Evolutionary conservation across 2,329 filamentous ascomycete species (phyloP).

Genomic region (Cytospora piceicola): DNA sequence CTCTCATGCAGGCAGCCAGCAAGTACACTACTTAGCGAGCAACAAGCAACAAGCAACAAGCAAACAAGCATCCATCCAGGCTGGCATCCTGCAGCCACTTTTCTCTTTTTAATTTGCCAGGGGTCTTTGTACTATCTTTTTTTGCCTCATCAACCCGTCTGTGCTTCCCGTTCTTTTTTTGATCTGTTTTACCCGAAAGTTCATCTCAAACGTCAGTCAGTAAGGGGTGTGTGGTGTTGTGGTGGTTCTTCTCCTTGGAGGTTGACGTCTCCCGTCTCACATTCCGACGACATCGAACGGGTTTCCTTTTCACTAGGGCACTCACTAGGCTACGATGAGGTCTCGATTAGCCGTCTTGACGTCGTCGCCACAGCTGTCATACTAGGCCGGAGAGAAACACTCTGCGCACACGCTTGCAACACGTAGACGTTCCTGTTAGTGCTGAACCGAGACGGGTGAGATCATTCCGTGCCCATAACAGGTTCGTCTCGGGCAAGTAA

Average conservation of each 20-base stretch:
- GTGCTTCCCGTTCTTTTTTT: not conserved
- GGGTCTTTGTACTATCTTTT: not conserved
- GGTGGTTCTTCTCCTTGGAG: not conserved
- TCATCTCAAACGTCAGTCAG: constrained; percentile 13
- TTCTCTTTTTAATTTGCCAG: constrained; percentile 10
- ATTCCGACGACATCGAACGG: constrained; percentile 8
- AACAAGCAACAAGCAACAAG: too few species aligned
- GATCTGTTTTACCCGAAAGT: not conserved
- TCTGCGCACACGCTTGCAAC: not conserved
- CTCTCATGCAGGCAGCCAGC: too few species aligned
- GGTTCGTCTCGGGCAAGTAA: not conserved
- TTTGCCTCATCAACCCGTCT: constrained; percentile 8
- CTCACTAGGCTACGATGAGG: constrained; percentile 10
- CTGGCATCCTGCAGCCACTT: constrained; percentile 20
- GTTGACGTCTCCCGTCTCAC: constrained; percentile 16
- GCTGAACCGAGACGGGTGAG: not conserved
- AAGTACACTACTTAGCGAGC: too few species aligned
- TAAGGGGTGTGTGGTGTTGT: too few species aligned
- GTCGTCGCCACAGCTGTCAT: constrained; percentile 20
- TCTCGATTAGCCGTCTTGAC: constrained; percentile 14
- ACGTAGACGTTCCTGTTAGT: not conserved
- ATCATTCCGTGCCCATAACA: not conserved
- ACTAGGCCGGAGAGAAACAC: not conserved
- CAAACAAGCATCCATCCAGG: too few species aligned
- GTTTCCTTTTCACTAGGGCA: not conserved